phyloP scores from a whole-genome alignment of 1,284 basidiomycete species.

The Ustilago lituana region DNA sequence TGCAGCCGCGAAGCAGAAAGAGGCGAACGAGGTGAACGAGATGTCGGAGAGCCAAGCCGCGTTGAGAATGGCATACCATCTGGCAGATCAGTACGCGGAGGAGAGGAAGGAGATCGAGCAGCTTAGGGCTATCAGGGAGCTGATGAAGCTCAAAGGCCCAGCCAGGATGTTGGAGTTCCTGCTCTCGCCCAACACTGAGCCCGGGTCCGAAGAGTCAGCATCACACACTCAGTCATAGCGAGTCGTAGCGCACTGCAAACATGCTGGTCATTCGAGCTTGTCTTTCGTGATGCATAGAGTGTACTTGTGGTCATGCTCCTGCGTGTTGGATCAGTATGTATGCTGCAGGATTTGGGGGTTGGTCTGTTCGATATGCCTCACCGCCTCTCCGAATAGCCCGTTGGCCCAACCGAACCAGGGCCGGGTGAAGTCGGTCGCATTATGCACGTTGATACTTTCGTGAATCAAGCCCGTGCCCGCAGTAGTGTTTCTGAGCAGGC shows the following conservation, averaged over 20 bases:
- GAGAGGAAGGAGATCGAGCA: slow-evolving; percentile 50
- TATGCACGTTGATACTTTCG: slow-evolving; percentile 52
- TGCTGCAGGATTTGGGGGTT: slow-evolving; percentile 36
- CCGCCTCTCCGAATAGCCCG: slow-evolving; percentile 51
- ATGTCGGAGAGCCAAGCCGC: slow-evolving; percentile 9
- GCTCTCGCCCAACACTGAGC: slow-evolving; percentile 26
- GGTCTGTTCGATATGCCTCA: slow-evolving; percentile 47
- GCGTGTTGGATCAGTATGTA: background rate
- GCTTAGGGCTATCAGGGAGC: slow-evolving; percentile 50
- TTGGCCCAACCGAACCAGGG: slow-evolving; percentile 58
- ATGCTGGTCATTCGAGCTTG: too few relatives aligned
- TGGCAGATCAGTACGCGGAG: slow-evolving; percentile 26
- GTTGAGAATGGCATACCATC: slow-evolving; percentile 23
- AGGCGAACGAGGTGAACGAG: background rate
- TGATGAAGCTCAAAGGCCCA: slow-evolving; percentile 45
- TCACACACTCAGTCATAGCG: too few relatives aligned
- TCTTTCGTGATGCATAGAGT: too few relatives aligned
- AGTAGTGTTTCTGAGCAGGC: slow-evolving; percentile 48
- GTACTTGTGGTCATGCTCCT: background rate
- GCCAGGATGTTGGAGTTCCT: slow-evolving; percentile 41
- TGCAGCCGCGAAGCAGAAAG: background rate
- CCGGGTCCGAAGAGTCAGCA: background rate
- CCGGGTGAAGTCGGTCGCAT: slow-evolving; percentile 52
- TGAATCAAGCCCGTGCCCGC: slow-evolving; percentile 59
- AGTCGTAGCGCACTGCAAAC: too few relatives aligned